Conservation (phyloP, 1,284 basidiomycete species). For the Fomitopsis schrenkii region DNA sequence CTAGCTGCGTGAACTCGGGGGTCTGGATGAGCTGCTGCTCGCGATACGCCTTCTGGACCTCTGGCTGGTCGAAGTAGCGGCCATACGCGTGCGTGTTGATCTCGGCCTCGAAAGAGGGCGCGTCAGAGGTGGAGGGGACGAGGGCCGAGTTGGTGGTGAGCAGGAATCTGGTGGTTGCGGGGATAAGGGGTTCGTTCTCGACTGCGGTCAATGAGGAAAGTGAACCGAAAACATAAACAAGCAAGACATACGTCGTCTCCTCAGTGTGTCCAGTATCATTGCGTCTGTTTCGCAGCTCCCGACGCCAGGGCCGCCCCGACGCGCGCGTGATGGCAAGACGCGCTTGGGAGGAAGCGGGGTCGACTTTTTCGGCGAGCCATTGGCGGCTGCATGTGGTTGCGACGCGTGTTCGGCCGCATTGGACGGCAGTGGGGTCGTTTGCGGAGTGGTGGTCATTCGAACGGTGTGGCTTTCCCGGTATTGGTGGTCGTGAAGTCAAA, state of each 20-base stretch:
- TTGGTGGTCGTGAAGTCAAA: neutral
- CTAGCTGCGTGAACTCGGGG: constrained; percentile 57
- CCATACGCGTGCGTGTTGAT: constrained; percentile 59
- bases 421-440: neutral
- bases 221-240: constrained; percentile 2
- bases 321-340: constrained; percentile 73
- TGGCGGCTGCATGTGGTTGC: constrained; percentile 12
- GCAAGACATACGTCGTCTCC: constrained; percentile 65
- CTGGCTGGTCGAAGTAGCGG: constrained; percentile 74
- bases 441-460: constrained; percentile 3
- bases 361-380: constrained; percentile 15
- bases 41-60: constrained; percentile 66
- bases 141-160: constrained; percentile 64
- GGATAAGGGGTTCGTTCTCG: constrained; percentile 68
- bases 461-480: neutral
- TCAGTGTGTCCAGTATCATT: constrained; percentile 80
- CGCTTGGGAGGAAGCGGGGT: constrained; percentile 51
- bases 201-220: constrained; percentile 36
- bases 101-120: constrained; percentile 32
- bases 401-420: neutral
- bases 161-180: constrained; percentile 57
- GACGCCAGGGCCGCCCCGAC: constrained; percentile 74
- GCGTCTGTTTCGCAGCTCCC: constrained; percentile 75
- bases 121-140: constrained; percentile 35
- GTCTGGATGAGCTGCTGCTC: constrained; percentile 69